phyloP scores from a whole-genome alignment of 805 yeast genomes.

The Wickerhamomyces ciferrii region DNA sequence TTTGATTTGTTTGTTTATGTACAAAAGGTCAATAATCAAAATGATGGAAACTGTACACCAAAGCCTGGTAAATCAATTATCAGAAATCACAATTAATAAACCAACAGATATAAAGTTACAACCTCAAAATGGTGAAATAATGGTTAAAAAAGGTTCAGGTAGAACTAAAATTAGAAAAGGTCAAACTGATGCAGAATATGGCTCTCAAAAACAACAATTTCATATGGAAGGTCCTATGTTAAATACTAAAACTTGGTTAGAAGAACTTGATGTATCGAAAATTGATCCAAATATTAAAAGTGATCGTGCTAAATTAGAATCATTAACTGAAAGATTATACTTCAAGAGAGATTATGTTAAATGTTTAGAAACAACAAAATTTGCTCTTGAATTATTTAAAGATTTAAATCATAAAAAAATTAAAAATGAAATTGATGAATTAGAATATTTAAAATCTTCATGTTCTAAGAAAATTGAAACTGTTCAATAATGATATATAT shows the following conservation, averaged over 20 bases:
- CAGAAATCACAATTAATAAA: background rate
- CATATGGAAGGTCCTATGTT: conserved; percentile 50
- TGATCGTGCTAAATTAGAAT: conserved; percentile 48
- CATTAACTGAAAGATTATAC: conserved; percentile 60
- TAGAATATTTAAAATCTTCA: conserved; percentile 36
- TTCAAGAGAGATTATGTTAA: conserved; percentile 44
- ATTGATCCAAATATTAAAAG: conserved; percentile 38
- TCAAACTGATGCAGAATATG: conserved; percentile 63
- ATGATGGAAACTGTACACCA: background rate
- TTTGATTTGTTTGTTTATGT: background rate
- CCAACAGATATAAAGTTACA: conserved; percentile 8
- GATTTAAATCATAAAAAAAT: conserved; percentile 34
- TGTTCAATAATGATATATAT: background rate
- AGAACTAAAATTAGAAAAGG: conserved; percentile 52
- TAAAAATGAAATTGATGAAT: conserved; percentile 46
- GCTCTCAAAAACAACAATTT: conserved; percentile 46
- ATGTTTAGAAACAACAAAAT: conserved; percentile 42
- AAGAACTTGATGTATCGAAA: conserved; percentile 19
- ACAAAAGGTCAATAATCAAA: background rate
- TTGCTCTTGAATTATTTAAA: conserved; percentile 29
- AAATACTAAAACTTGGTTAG: conserved; percentile 41
- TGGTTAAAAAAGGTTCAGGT: conserved; percentile 41
- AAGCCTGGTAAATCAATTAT: background rate
- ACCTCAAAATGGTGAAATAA: conserved; percentile 29
- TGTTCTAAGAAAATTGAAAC: conserved; percentile 27